Conservation (phyloP, 192 early-diverging fungal species). For the Coemansia javaensis region DNA sequence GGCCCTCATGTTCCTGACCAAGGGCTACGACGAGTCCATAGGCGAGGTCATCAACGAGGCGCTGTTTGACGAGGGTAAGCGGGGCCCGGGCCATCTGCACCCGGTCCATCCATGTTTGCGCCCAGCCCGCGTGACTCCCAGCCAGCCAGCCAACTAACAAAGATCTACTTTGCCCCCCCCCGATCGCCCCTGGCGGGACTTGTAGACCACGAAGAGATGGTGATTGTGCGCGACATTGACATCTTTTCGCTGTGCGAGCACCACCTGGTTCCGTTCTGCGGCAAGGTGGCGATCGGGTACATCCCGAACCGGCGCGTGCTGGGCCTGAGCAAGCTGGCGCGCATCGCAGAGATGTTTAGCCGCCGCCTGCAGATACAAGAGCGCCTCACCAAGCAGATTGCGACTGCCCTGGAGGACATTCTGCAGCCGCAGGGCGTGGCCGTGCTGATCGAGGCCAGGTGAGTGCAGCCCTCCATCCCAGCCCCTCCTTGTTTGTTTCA, state of each 20-base stretch:
- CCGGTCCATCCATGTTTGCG: too few species aligned
- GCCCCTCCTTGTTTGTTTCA: background rate
- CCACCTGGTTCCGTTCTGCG: slow-evolving; percentile 96
- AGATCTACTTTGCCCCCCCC: too few species aligned
- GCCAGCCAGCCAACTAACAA: too few species aligned
- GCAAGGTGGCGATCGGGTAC: slow-evolving; percentile 97
- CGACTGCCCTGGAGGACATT: slow-evolving; percentile 82
- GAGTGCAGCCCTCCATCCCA: too few species aligned
- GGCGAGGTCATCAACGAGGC: slow-evolving; percentile 89
- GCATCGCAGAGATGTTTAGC: slow-evolving; percentile 97
- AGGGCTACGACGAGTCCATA: slow-evolving; percentile 95
- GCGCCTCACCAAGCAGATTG: slow-evolving; percentile 96
- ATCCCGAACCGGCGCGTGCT: slow-evolving; percentile 93
- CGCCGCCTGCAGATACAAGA: slow-evolving; percentile 96
- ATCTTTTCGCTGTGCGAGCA: slow-evolving; percentile 97
- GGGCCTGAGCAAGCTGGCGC: slow-evolving; percentile 93
- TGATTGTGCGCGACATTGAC: slow-evolving; percentile 96
- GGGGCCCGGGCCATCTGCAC: slow-evolving; percentile 2
- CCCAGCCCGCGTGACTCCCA: too few species aligned
- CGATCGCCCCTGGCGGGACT: background rate
- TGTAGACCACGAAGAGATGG: slow-evolving; percentile 96
- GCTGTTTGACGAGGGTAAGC: slow-evolving; percentile 85
- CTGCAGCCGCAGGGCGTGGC: slow-evolving; percentile 95
- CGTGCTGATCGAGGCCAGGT: slow-evolving; percentile 93
- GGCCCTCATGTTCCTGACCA: slow-evolving; percentile 95